Base-by-base conservation (phyloP, 2,329 filamentous ascomycete species). In the Beauveria australis region DNA sequence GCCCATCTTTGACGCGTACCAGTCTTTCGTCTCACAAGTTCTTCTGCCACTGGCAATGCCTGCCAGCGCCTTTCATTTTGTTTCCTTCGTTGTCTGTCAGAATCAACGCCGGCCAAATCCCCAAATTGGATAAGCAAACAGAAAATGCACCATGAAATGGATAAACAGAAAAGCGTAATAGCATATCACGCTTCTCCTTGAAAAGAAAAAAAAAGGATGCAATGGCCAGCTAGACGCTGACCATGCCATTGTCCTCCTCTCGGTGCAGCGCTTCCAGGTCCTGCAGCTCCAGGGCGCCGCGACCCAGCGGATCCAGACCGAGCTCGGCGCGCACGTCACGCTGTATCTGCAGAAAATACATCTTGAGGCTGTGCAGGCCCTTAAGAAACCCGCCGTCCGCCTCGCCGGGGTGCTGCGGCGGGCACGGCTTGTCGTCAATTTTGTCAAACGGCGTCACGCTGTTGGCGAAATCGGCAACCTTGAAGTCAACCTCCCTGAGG, bases 381-480 rank as follows among this genome's bases (percentile, higher is more conserved):
- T 92, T 87, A 46, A 99, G 78, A 69, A 97, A 99, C 0, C 94
- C 94, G 30, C 87, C 83, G 67, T 99, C 94, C 7, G 96, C 87
- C 63, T 91, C 87, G 41, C 88, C 77, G 0, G 91, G 90, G 69
- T 95, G 85, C 62, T 85, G 82, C 5, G 94, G 94, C 16, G 94
- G 94, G 67, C 93, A 97, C 5, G 81, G 77, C 67, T 81, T 81
- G 63, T 81, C 79, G 56, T 76, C 74, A 62, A 84, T 79, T 12
- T 86, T 75, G 68, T 96, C 92, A 65, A 94, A 89, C 4, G 91
- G 89, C 1, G 92, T 97, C 41, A 97, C 87, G 69, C 93, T 97
- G 72, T 99, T 99, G 64, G 94, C 94, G 76, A 99, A 99, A 74
- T 99, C 94, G 61, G 96, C 93, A 72, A 99, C 95, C 75, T 97